These are phyloP conservation scores for Apiotrichum laibachii DNA, from an alignment of 1,284 basidiomycete species.

Conservation along the genomic window DNA sequence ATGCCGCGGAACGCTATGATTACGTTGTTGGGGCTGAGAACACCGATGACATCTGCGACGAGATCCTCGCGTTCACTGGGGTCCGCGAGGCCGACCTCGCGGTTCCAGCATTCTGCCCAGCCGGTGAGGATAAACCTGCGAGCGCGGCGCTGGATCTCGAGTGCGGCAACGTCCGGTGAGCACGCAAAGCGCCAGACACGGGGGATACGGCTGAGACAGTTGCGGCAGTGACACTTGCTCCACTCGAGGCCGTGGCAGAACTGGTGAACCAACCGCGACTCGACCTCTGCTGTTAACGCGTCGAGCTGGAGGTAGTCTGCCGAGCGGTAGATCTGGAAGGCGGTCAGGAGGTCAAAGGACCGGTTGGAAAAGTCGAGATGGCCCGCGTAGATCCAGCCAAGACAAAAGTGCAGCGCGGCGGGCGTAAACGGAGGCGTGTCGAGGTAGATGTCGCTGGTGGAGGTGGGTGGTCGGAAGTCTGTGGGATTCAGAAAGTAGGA, in stretches of 20 bases:
- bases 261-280: slow-evolving; percentile 75
- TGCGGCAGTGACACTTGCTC: slow-evolving; percentile 75
- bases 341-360: slow-evolving; percentile 86
- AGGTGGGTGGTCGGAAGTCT: slow-evolving; percentile 26
- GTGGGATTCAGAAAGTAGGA: slow-evolving; percentile 50
- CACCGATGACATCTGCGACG: slow-evolving; percentile 66
- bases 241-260: slow-evolving; percentile 82
- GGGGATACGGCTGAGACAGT: slow-evolving; percentile 72
- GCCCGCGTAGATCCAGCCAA: slow-evolving; percentile 81
- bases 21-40: slow-evolving; percentile 63
- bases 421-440: slow-evolving; percentile 94
- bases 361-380: slow-evolving; percentile 89
- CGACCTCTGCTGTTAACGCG: slow-evolving; percentile 72
- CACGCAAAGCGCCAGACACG: slow-evolving; percentile 76
- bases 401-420: slow-evolving; percentile 87
- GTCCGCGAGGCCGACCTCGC: slow-evolving; percentile 70
- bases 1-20: slow-evolving; percentile 57
- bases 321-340: slow-evolving; percentile 82
- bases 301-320: slow-evolving; percentile 76
- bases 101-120: slow-evolving; percentile 83
- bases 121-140: slow-evolving; percentile 70
- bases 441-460: slow-evolving; percentile 63
- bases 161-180: slow-evolving; percentile 69
- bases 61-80: slow-evolving; percentile 65
- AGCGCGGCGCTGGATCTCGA: slow-evolving; percentile 66